Evolutionary conservation across 2,329 filamentous ascomycete species (phyloP), one percentile per base, ranked within the genome.

Genomic region (Clonostachys rhizophaga): DNA sequence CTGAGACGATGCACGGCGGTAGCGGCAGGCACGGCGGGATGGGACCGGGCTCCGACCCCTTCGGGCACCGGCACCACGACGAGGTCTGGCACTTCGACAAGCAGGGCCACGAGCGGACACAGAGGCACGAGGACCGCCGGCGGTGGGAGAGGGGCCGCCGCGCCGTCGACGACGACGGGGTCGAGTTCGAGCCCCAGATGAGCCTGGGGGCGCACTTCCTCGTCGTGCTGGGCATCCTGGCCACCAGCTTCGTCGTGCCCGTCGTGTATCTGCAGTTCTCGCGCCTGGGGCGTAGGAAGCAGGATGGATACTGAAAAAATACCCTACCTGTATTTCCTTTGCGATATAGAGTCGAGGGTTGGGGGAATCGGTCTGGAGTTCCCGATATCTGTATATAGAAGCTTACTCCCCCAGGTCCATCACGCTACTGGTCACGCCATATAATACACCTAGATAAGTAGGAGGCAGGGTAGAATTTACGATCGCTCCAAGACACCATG

Each of bases 61-160:
- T 68, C 53, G 58, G 62, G 2, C 58, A 65, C 45, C 64, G 62
- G 2, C 58, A 65, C 45, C 64, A 71, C 34, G 71, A 80, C 47
- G 74, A 83, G 34, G 73, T 90, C 34, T 81, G 83, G 54, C 88
- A 96, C 68, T 99, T 96, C 56, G 86, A 97, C 68, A 78, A 79
- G 39, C 72, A 69, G 40, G 75, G 78, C 10, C 91, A 96, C 66
- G 81, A 83, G 56, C 75, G 81, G 51, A 95, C 89, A 49, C 89
- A 95, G 53, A 73, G 78, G 44, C 71, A 76, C 34, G 75, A 87
- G 55, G 79, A 88, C 53, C 64, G 69, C 40, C 64, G 73, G 6
- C 64, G 68, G 17, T 62, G 57, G 55, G 51, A 55, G 42, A 50
- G 71, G 14, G 59, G 60, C 40, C 59, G 58, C 35, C 55, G 61